These are phyloP conservation scores for Elsinoe fawcettii DNA, from an alignment of 2,329 filamentous ascomycete species.

Conservation along the genomic window DNA sequence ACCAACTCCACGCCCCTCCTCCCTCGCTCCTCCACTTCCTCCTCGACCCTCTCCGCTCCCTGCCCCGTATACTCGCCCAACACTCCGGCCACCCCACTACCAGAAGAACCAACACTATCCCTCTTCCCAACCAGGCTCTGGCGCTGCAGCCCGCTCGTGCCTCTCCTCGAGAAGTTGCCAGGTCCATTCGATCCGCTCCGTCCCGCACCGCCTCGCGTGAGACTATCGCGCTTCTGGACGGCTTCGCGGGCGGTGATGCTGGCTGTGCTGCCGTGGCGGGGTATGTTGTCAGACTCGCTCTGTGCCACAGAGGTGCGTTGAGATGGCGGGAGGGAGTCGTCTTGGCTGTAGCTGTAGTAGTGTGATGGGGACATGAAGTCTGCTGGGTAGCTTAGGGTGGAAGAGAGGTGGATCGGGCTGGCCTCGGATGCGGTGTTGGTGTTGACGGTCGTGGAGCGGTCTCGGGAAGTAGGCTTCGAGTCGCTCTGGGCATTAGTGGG, in stretches of 20 bases:
- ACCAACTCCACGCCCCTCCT: constrained; percentile 56
- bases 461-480: constrained; percentile 16
- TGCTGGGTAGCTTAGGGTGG: constrained; percentile 24
- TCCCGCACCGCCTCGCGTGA: constrained; percentile 36
- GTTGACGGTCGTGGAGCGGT: constrained; percentile 16
- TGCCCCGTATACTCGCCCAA: constrained; percentile 27
- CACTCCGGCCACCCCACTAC: constrained; percentile 33
- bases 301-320: constrained; percentile 20
- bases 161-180: constrained; percentile 26
- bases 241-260: constrained; percentile 28
- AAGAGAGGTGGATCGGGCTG: constrained; percentile 20
- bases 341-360: constrained; percentile 21
- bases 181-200: constrained; percentile 44
- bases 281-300: constrained; percentile 20
- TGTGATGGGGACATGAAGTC: constrained; percentile 23
- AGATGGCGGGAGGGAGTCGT: constrained; percentile 14
- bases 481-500: constrained; percentile 22
- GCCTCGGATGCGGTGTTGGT: constrained; percentile 11
- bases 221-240: constrained; percentile 56
- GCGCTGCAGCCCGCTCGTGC: constrained; percentile 25
- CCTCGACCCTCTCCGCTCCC: constrained; percentile 27
- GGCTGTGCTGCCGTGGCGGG: constrained; percentile 17
- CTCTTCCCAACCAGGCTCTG: constrained; percentile 29
- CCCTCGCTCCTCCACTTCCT: constrained; percentile 27
- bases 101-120: constrained; percentile 23